Evolutionary conservation across 2,329 filamentous ascomycete species (phyloP).

Genomic region (Colletotrichum incanum): DNA sequence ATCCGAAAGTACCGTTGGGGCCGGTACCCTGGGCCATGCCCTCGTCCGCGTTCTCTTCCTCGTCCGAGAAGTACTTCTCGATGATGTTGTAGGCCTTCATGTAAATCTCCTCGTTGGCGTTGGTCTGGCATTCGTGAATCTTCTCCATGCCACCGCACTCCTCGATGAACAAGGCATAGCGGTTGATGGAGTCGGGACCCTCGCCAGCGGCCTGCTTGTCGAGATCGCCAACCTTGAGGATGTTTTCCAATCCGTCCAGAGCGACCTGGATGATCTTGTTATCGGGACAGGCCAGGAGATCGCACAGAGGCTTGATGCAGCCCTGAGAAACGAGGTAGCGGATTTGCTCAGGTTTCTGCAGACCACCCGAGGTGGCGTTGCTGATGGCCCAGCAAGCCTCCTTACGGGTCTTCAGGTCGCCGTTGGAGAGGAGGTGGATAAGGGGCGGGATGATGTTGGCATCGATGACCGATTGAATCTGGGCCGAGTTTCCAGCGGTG

Average conservation of each 20-base stretch:
- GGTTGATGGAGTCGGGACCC: slow-evolving; percentile 87
- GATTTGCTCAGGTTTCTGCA: slow-evolving; percentile 99
- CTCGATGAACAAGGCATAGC: slow-evolving; percentile 97
- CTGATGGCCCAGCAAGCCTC: slow-evolving; percentile 99
- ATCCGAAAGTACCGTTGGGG: slow-evolving; percentile 82
- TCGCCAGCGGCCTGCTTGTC: slow-evolving; percentile 92
- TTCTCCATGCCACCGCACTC: slow-evolving; percentile 99
- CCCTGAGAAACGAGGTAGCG: slow-evolving; percentile 93
- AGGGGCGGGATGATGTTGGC: slow-evolving; percentile 97
- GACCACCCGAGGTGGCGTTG: slow-evolving; percentile 95
- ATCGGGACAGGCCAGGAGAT: slow-evolving; percentile 94
- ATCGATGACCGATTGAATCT: slow-evolving; percentile 97
- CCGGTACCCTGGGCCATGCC: slow-evolving; percentile 79
- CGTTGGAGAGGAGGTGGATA: slow-evolving; percentile 95
- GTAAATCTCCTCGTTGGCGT: slow-evolving; percentile 99
- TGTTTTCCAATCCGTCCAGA: slow-evolving; percentile 97
- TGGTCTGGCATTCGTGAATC: slow-evolving; percentile 99
- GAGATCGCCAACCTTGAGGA: slow-evolving; percentile 98
- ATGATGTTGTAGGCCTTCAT: slow-evolving; percentile 99
- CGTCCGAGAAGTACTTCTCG: slow-evolving; percentile 99
- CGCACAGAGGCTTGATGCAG: slow-evolving; percentile 97
- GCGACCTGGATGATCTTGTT: slow-evolving; percentile 99
- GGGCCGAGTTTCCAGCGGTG: slow-evolving; percentile 96
- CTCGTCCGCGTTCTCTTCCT: slow-evolving; percentile 94
- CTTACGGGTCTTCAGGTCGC: slow-evolving; percentile 98